phyloP scores from a whole-genome alignment of 1,139 yeast species.

The Geotrichum citri-aurantii region DNA sequence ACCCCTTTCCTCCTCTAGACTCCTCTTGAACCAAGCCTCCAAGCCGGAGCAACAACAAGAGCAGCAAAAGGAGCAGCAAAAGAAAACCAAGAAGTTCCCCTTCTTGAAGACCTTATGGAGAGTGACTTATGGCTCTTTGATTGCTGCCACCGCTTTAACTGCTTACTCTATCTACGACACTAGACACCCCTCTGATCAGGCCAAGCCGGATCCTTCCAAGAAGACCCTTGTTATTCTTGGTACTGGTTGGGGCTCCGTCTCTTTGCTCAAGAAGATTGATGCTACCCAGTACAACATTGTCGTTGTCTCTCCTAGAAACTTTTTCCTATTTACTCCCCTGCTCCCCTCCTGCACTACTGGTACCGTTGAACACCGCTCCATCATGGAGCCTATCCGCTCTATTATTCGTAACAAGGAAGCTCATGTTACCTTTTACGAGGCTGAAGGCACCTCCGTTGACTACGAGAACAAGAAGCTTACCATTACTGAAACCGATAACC shows the following conservation, averaged over 20 bases:
- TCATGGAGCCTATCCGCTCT: constrained; percentile 77
- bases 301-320: constrained; percentile 88
- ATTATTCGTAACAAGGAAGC: constrained; percentile 68
- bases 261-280: constrained; percentile 73
- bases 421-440: constrained; percentile 82
- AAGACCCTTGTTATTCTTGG: constrained; percentile 87
- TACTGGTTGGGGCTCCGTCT: constrained; percentile 70
- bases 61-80: neutral
- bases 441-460: constrained; percentile 82
- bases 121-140: constrained; percentile 29
- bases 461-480: constrained; percentile 56
- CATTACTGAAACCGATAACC: constrained; percentile 43
- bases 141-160: constrained; percentile 31
- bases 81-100: too few relatives aligned
- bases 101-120: constrained; percentile 34
- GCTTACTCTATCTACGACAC: constrained; percentile 36
- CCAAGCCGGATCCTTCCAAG: constrained; percentile 48
- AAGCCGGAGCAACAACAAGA: neutral
- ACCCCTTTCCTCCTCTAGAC: constrained; percentile 7
- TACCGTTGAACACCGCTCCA: constrained; percentile 83
- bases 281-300: constrained; percentile 82
- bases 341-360: constrained; percentile 94
- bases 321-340: constrained; percentile 88
- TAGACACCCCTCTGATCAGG: constrained; percentile 38
- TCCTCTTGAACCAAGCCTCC: neutral